phyloP scores from a whole-genome alignment of 495 filamentous ascomycete species.

The Podospora bellae-mahoneyi region DNA sequence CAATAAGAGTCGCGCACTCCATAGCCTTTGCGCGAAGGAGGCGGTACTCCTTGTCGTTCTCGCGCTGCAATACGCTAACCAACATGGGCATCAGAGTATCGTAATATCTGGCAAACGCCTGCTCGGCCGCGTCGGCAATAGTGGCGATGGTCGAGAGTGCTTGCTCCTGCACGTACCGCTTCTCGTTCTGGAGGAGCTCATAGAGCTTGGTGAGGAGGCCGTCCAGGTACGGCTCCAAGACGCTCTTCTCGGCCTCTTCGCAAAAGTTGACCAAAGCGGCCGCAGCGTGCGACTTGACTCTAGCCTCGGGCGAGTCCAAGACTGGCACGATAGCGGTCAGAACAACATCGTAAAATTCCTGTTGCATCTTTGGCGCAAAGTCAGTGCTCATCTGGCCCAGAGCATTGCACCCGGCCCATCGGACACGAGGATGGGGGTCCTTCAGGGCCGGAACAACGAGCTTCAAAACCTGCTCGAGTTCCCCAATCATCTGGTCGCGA shows the following conservation, averaged over 20 bases:
- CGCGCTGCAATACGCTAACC: constrained; percentile 80
- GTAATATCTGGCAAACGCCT: constrained; percentile 94
- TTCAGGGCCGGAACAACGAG: constrained; percentile 90
- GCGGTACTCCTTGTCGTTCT: constrained; percentile 88
- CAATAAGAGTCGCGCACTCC: constrained; percentile 98
- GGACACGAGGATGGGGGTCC: constrained; percentile 88
- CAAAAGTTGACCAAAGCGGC: constrained; percentile 99
- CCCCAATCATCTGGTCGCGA: constrained; percentile 89
- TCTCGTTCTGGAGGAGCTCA: constrained; percentile 77
- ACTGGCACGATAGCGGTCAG: constrained; percentile 91
- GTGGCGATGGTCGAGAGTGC: constrained; percentile 97
- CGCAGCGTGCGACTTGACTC: constrained; percentile 95
- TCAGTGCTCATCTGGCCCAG: constrained; percentile 99
- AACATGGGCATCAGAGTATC: constrained; percentile 90
- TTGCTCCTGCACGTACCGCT: constrained; percentile 97
- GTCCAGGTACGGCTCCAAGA: constrained; percentile 91
- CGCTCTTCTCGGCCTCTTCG: constrained; percentile 91
- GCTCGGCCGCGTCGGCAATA: constrained; percentile 95
- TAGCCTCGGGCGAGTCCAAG: constrained; percentile 80
- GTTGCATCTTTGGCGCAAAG: constrained; percentile 97
- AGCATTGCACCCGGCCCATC: constrained; percentile 98
- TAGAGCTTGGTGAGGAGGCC: constrained; percentile 78
- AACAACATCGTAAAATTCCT: constrained; percentile 83
- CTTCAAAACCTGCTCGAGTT: constrained; percentile 88
- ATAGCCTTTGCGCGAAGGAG: constrained; percentile 95